Conservation (phyloP, 2,329 filamentous ascomycete genomes). For the Gliomastix tumulicola region DNA sequence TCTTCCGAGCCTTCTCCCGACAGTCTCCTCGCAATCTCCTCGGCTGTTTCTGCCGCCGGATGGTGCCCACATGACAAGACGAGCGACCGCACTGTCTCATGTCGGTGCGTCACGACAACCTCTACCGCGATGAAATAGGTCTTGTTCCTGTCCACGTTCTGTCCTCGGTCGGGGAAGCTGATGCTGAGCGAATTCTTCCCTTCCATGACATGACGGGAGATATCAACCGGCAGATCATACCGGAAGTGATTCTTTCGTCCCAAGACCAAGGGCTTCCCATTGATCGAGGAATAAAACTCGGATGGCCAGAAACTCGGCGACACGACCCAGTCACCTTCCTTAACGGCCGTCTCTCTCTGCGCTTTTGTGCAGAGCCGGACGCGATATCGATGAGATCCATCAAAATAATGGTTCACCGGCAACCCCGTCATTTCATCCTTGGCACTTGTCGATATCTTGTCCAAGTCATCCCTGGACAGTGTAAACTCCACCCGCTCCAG, state of each 20-base stretch:
- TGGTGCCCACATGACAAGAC: slow-evolving; percentile 27
- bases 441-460: slow-evolving; percentile 23
- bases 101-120: slow-evolving; percentile 48
- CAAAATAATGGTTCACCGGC: slow-evolving; percentile 29
- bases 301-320: slow-evolving; percentile 65
- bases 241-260: slow-evolving; percentile 66
- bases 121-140: slow-evolving; percentile 64
- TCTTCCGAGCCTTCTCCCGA: slow-evolving; percentile 43
- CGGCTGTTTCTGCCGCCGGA: slow-evolving; percentile 40
- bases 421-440: slow-evolving; percentile 15
- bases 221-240: slow-evolving; percentile 68
- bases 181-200: slow-evolving; percentile 60
- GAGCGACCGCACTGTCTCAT: slow-evolving; percentile 32
- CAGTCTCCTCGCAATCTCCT: slow-evolving; percentile 47
- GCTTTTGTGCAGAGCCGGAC: slow-evolving; percentile 52
- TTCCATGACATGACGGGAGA: slow-evolving; percentile 51
- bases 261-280: slow-evolving; percentile 47
- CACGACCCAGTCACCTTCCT: slow-evolving; percentile 53
- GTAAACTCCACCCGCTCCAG: slow-evolving; percentile 39
- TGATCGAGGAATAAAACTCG: slow-evolving; percentile 62
- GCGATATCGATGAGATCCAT: slow-evolving; percentile 57
- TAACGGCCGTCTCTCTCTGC: slow-evolving; percentile 10
- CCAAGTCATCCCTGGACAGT: slow-evolving; percentile 27
- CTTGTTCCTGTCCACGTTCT: slow-evolving; percentile 12
- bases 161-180: slow-evolving; percentile 22